Evolutionary conservation across 345 rosid species (phyloP), one percentile per base, ranked within the genome.

Genomic region (Eucalyptus erythrocorys): DNA sequence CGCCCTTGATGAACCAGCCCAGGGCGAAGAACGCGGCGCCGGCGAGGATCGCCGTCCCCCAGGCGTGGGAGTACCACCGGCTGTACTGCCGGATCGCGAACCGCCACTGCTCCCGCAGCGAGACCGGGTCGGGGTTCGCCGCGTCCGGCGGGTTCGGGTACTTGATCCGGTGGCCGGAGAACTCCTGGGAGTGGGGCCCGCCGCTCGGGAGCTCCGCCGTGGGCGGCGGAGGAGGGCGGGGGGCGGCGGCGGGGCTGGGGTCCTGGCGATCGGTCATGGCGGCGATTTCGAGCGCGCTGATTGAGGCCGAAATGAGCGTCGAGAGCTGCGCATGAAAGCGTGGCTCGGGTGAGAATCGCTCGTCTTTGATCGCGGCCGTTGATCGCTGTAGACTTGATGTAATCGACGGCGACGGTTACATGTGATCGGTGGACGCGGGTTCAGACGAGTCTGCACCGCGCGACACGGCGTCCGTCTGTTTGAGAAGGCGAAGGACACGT

Each of bases 11-110:
- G 92, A 95, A 57, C 98, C 98, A 97, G 26, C 99, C 98, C 4
- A 97, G 94, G 30, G 98, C 98, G 47, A 94, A 97, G 92, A 97
- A 97, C 10, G 98, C 91, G 12, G 94, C 89, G 2, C 97, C 98
- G 10, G 98, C 99, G 57, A 97, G 93, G 89, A 97, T 96, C 42
- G 97, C 98, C 12, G 98, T 93, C 6, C 99, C 99, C 99, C 99
- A 96, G 12, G 98, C 99, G 85, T 95, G 98, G 34, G 97, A 93
- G 90, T 96, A 95, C 98, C 98, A 95, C 87, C 85, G 91, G 76
- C 97, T 95, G 89, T 95, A 97, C 93, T 96, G 97, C 91, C 91
- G 88, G 10, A 93, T 95, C 19, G 97, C 99, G 88, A 87, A 96
- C 91, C 93, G 95, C 98, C 98, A 97, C 79, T 97, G 99, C 89